Percentiles rank a stretch among this genome's conserved stretches.
Evolutionary conservation across 2,329 filamentous ascomycete genomes (phyloP).

Genomic region (Sporothrix protearum): DNA sequence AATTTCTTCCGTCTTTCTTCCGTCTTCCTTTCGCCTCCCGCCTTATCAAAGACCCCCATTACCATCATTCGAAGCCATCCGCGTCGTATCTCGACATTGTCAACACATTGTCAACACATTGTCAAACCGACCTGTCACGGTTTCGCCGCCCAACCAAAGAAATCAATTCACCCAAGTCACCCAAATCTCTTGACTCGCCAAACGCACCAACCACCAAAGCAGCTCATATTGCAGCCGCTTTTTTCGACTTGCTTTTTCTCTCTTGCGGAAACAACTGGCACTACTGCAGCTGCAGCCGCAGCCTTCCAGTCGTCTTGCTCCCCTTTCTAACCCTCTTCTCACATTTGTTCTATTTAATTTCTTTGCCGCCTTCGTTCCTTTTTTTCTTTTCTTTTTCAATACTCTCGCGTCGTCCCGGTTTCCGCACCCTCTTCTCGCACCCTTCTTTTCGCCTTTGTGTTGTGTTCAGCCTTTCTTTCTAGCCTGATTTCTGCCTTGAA

Average conservation of each 20-base stretch:
- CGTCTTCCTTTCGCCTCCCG: background rate
- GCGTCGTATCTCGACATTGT: background rate
- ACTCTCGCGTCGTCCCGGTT: background rate
- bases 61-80: background rate
- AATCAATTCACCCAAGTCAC: background rate
- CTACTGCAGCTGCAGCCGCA: constrained; percentile 21
- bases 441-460: background rate
- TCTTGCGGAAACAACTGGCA: constrained; percentile 7
- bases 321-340: background rate
- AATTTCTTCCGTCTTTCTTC: background rate
- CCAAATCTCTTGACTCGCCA: background rate
- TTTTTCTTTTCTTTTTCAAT: background rate
- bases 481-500: constrained; percentile 1
- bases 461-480: background rate
- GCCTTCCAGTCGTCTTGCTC: background rate
- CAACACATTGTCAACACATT: background rate
- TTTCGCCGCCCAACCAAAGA: background rate
- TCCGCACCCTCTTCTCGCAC: background rate
- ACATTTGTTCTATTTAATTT: background rate
- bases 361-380: background rate
- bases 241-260: constrained; percentile 1
- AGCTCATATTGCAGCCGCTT: background rate
- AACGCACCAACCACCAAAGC: background rate
- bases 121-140: background rate
- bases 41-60: background rate